Conservation (phyloP, 768 basidiomycete genomes). For the Hypholoma sublateritium region DNA sequence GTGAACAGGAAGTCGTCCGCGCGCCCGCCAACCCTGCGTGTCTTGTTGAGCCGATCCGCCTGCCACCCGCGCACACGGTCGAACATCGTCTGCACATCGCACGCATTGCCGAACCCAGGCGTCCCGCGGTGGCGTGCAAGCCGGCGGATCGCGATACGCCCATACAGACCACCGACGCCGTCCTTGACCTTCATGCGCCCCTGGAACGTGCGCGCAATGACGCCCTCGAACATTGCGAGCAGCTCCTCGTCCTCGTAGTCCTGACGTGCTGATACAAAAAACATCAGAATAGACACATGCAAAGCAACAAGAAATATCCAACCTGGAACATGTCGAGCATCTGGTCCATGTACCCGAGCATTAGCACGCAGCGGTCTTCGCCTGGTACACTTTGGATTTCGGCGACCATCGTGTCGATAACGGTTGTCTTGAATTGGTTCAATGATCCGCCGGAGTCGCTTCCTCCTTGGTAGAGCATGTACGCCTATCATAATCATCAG, state of each 20-base stretch:
- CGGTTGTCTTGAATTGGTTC: conserved; percentile 62
- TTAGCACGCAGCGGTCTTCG: conserved; percentile 67
- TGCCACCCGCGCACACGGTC: conserved; percentile 49
- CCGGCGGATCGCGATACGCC: conserved; percentile 56
- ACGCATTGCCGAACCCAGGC: conserved; percentile 68
- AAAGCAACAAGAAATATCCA: too few species aligned
- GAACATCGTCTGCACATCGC: conserved; percentile 56
- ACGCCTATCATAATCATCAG: conserved; percentile 47
- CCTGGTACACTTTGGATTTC: conserved; percentile 70
- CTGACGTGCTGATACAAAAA: conserved; percentile 51
- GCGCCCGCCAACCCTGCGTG: conserved; percentile 35
- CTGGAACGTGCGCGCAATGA: conserved; percentile 42
- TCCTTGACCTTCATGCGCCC: conserved; percentile 57
- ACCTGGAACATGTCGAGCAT: conserved; percentile 78
- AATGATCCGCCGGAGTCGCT: conserved; percentile 19
- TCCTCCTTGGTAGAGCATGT: conserved; percentile 59
- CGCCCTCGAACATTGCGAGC: conserved; percentile 49
- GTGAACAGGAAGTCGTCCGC: conserved; percentile 53
- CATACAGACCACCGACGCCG: conserved; percentile 53
- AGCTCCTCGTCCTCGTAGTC: conserved; percentile 64
- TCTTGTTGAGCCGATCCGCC: conserved; percentile 44
- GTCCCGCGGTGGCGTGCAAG: conserved; percentile 58
- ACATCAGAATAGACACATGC: not conserved
- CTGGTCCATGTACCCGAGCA: conserved; percentile 64
- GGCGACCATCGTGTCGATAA: conserved; percentile 74